Evolutionary conservation across 164 flowering plant species (phyloP), one percentile per base, ranked within the genome.

Genomic region (Umbilicus rupestris): DNA sequence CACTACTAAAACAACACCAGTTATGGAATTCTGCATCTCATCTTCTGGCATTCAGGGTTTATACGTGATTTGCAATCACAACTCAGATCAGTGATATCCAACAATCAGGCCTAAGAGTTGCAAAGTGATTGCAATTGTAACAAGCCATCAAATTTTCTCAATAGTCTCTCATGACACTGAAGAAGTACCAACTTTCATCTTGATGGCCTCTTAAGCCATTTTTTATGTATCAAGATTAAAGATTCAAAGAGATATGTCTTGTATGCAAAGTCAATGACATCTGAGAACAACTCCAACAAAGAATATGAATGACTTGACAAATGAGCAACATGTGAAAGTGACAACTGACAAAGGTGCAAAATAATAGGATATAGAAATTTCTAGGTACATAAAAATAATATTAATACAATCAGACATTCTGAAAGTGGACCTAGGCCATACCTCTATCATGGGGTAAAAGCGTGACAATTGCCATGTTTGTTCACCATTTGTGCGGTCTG

Each of bases 371-470:
- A n/a, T n/a, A n/a, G n/a, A 35, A 35, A 35, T 35, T 35, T 5
- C 37, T 35, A 35, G 37, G 7, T 35, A 35, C 37, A 35, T 35
- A 3, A 3, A 3, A 5, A 3, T 9, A 47, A 47, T 22, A 22
- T n/a, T 5, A 7, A 29, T 52, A 24, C 58, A 26, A 52, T 3
- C 29, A 28, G 35, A 46, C 29, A 68, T 59, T 37, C 33, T 57
- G 62, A 28, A 37, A 31, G 35, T 44, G 2, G 59, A 58, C 39
- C 12, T 10, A 4, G 4, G 8, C 44, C 47, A 16, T 78, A 95
- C 99, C 95, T 95, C 99, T 71, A 95, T 77, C 83, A 90, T 76
- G 41, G 98, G 99, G 70, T 90, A 95, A 81, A 95, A 95, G 35
- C 92, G 82, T 42, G 88, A 92, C 17, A 95, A 76, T 55, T 83